Conservation (phyloP, 2,329 filamentous ascomycete species). For the Monosporascus sp. region DNA sequence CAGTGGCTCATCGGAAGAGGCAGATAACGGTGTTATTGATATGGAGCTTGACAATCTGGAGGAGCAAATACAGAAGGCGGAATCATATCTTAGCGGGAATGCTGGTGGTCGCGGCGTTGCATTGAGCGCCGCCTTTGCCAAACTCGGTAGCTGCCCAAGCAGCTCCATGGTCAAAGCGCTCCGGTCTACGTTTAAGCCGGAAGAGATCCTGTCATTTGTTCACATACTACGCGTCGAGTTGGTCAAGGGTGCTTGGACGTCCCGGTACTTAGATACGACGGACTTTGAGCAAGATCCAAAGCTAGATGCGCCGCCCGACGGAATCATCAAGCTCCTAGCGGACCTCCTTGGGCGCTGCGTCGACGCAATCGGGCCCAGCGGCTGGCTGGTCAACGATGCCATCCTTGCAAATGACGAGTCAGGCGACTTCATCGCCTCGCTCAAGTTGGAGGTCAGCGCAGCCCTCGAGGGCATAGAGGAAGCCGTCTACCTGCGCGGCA, state of each 20-base stretch:
- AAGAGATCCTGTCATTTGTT: conserved; percentile 67
- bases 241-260: conserved; percentile 70
- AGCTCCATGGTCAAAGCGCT: conserved; percentile 56
- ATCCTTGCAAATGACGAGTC: conserved; percentile 47
- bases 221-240: conserved; percentile 68
- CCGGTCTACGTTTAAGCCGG: conserved; percentile 56
- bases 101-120: conserved; percentile 57
- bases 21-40: conserved; percentile 31
- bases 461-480: conserved; percentile 69
- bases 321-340: conserved; percentile 64
- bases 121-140: conserved; percentile 62
- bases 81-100: conserved; percentile 61
- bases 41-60: conserved; percentile 57
- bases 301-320: conserved; percentile 52
- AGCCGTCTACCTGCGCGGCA: conserved; percentile 56
- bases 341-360: conserved; percentile 67
- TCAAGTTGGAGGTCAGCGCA: conserved; percentile 64
- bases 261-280: conserved; percentile 59
- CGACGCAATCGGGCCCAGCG: conserved; percentile 68
- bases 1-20: conserved; percentile 21
- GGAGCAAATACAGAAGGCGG: conserved; percentile 61
- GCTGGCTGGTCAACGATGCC: conserved; percentile 64
- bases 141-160: conserved; percentile 61
- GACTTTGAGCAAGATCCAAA: conserved; percentile 41
- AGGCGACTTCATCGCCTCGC: conserved; percentile 57